Conservation (phyloP, 768 basidiomycete species). For the Cyclocybe cylindracea region DNA sequence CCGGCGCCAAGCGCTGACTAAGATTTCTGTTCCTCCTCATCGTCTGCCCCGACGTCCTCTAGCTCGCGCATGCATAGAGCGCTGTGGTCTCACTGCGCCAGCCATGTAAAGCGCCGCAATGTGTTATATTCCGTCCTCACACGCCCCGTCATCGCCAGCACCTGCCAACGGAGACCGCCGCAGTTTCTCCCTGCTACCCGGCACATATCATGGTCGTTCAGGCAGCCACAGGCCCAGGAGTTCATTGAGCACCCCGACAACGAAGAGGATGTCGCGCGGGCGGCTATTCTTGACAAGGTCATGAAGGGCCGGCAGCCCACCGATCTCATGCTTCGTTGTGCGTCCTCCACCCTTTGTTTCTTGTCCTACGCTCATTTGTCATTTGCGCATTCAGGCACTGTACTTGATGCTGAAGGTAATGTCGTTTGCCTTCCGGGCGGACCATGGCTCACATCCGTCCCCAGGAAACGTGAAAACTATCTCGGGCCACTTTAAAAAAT, state of each 20-base stretch:
- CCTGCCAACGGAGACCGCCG: background rate
- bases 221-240: conserved; percentile 28
- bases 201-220: conserved; percentile 36
- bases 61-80: conserved; percentile 47
- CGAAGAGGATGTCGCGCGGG: conserved; percentile 72
- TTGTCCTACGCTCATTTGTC: conserved; percentile 10
- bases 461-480: conserved; percentile 85
- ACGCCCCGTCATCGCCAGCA: background rate
- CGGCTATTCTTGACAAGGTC: conserved; percentile 78
- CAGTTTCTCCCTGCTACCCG: conserved; percentile 10
- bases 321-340: conserved; percentile 90
- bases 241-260: conserved; percentile 33
- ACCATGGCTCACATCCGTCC: conserved; percentile 17
- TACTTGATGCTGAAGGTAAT: conserved; percentile 81
- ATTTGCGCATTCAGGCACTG: conserved; percentile 60
- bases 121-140: conserved; percentile 1
- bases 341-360: conserved; percentile 33
- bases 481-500: conserved; percentile 87
- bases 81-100: conserved; percentile 28
- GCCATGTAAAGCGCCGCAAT: conserved; percentile 39
- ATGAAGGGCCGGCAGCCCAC: conserved; percentile 87
- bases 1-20: conserved; percentile 5
- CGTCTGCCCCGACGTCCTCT: conserved; percentile 15
- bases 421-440: conserved; percentile 16
- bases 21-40: too few relatives aligned